phyloP scores from a whole-genome alignment of 345 rosid species.

The Brassica nigra region DNA sequence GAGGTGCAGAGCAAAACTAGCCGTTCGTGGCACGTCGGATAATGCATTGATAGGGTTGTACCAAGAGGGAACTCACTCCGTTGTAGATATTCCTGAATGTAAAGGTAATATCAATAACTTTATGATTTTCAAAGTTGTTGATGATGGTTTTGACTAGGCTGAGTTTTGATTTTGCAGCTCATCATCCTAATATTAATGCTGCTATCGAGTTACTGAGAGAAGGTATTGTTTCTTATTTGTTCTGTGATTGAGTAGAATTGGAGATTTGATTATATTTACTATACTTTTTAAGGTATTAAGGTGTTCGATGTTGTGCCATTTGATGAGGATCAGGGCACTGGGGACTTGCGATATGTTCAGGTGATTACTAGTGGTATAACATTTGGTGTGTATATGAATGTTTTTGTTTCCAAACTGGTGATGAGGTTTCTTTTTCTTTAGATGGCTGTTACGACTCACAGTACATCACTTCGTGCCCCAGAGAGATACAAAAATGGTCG shows the following conservation, averaged over 20 bases:
- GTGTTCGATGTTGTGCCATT: slow-evolving; percentile 70
- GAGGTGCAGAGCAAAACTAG: slow-evolving; percentile 92
- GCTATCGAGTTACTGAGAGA: slow-evolving; percentile 74
- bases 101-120: slow-evolving; percentile 50
- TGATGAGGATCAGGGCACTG: slow-evolving; percentile 80
- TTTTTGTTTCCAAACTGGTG: neutral
- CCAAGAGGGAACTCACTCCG: slow-evolving; percentile 83
- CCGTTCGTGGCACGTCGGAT: slow-evolving; percentile 72
- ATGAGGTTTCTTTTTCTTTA: slow-evolving; percentile 39
- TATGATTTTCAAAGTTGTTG: neutral
- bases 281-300: slow-evolving; percentile 54
- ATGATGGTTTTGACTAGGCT: slow-evolving; percentile 6
- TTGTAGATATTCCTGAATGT: slow-evolving; percentile 80
- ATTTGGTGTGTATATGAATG: neutral
- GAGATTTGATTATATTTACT: neutral
- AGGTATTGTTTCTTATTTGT: slow-evolving; percentile 46
- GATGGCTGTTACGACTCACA: slow-evolving; percentile 93
- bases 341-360: slow-evolving; percentile 91
- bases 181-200: slow-evolving; percentile 88
- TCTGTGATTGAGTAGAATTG: neutral
- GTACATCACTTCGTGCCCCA: slow-evolving; percentile 71
- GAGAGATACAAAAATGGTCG: slow-evolving; percentile 86
- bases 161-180: slow-evolving; percentile 56
- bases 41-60: slow-evolving; percentile 83
- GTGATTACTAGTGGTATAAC: slow-evolving; percentile 41